phyloP scores from a whole-genome alignment of 2,329 filamentous ascomycete species.

The Dactylellina sp. region DNA sequence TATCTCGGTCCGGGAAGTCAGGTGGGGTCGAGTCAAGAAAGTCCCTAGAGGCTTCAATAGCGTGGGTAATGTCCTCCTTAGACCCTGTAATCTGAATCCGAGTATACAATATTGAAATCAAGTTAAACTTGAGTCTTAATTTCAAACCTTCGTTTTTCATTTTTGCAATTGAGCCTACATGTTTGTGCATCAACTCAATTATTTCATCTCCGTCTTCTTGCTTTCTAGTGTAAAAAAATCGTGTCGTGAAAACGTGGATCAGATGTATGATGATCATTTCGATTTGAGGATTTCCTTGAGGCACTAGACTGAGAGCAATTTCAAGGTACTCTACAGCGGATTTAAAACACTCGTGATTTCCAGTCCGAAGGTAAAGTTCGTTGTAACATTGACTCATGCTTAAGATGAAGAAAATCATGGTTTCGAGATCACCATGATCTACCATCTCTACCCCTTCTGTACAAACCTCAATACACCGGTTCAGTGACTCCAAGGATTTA shows the following conservation, averaged over 20 bases:
- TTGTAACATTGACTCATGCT: no score
- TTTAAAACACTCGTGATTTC: no score
- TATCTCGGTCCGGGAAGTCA: neutral
- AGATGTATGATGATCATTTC: neutral
- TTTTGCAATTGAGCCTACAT: neutral
- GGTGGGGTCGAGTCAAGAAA: neutral
- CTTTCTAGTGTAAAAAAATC: neutral
- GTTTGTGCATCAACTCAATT: neutral
- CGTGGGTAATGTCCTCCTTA: neutral
- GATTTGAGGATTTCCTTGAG: no score
- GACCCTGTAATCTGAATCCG: neutral
- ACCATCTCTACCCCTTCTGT: no score
- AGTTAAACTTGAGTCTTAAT: neutral
- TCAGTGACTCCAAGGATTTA: no score
- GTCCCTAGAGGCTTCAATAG: neutral
- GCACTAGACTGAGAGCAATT: no score
- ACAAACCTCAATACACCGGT: no score
- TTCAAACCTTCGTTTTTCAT: neutral
- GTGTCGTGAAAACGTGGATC: neutral
- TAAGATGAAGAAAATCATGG: no score
- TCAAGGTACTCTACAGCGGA: no score
- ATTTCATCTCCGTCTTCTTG: neutral
- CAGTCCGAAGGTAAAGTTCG: no score
- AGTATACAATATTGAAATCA: neutral
- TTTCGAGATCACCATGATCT: no score